These are phyloP conservation scores for Deuterostichococcus epilithicus DNA, from an alignment of 139 green algal species.

Conservation along the genomic window DNA sequence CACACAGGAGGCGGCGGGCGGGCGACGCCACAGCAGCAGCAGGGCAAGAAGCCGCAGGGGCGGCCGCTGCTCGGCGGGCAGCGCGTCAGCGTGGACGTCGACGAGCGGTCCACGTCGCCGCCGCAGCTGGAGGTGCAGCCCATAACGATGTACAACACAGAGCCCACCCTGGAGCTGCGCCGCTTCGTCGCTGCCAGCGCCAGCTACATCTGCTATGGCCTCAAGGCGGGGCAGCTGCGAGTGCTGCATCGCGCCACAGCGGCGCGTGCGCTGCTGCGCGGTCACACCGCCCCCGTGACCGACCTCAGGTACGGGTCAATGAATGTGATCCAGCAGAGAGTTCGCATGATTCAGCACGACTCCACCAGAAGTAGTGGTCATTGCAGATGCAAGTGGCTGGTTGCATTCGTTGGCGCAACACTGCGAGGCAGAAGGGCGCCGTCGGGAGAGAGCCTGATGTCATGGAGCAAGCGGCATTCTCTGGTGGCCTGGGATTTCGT, in stretches of 20 bases:
- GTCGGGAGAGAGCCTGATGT: no score
- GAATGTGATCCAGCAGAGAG: not conserved
- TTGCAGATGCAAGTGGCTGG: not conserved
- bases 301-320: slow-evolving; percentile 49
- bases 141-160: slow-evolving; percentile 49
- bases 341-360: slow-evolving; percentile 5
- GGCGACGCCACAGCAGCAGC: not conserved
- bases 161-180: slow-evolving; percentile 33
- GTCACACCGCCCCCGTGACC: slow-evolving; percentile 49
- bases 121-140: slow-evolving; percentile 45
- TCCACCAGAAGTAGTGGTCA: not conserved
- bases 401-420: no score
- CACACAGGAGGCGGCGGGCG: not conserved
- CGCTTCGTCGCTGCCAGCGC: slow-evolving; percentile 54
- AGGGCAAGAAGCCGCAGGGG: not conserved
- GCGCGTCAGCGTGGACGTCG: slow-evolving; percentile 5
- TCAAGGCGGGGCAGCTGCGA: slow-evolving; percentile 72
- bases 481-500: no score
- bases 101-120: slow-evolving; percentile 19
- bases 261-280: slow-evolving; percentile 61
- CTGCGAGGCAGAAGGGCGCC: no score
- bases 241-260: slow-evolving; percentile 55
- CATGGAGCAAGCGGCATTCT: no score
- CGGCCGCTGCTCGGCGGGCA: not conserved
- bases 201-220: slow-evolving; percentile 75